These are phyloP conservation scores for Aspergillus melleus DNA, from an alignment of 2,329 filamentous ascomycete species.

Conservation along the genomic window DNA sequence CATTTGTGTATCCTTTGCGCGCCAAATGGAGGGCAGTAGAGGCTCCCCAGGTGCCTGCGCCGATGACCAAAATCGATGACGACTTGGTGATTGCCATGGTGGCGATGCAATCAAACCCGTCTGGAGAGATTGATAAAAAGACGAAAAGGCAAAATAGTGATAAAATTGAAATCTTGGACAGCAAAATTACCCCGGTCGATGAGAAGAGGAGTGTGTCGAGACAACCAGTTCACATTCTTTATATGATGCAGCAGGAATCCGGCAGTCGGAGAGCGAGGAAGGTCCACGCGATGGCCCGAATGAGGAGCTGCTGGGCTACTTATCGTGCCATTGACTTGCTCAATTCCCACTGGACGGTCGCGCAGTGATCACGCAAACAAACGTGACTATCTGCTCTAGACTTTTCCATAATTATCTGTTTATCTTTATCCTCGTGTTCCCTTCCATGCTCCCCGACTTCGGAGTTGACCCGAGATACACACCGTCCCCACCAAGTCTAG, in stretches of 20 bases:
- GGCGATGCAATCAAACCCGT: background rate
- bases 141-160: background rate
- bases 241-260: background rate
- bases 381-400: background rate
- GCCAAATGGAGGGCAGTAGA: conserved; percentile 51
- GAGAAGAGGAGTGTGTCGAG: background rate
- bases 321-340: background rate
- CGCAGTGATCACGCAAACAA: background rate
- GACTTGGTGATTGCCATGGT: conserved; percentile 17
- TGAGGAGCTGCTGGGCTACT: background rate
- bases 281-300: conserved; percentile 8
- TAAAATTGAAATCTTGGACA: background rate
- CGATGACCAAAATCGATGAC: conserved; percentile 46
- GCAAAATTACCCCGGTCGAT: background rate
- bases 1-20: conserved; percentile 47
- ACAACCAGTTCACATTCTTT: background rate
- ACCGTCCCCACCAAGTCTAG: background rate
- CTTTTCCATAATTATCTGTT: background rate
- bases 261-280: background rate
- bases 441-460: background rate
- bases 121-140: too few species aligned
- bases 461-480: background rate
- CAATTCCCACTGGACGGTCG: background rate
- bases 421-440: background rate
- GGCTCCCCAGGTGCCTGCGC: conserved; percentile 50